Evolutionary conservation across 2,329 filamentous ascomycete species (phyloP), one percentile per base, ranked within the genome.

Genomic region (Meredithiella fracta): DNA sequence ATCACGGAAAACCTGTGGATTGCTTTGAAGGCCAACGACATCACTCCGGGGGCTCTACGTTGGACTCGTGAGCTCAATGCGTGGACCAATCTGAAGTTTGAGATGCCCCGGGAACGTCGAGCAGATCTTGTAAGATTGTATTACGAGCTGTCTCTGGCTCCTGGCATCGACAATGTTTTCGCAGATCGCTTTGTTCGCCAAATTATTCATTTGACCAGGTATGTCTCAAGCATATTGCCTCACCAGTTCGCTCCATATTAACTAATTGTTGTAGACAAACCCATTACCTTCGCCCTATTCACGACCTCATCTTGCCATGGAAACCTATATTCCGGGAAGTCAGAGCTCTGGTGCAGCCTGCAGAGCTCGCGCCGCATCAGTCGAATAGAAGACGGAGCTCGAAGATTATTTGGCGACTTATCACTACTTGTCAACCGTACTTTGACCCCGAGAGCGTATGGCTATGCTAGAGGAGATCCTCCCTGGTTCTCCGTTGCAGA

Each of bases 21-120:
- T 63, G 80, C 91, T 57, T 76, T 98, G 60, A 84, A 89, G 66
- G 85, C 92, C 2, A 89, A 95, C 61, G 92, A 98, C 69, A 97
- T 97, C 69, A 83, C 85, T 23, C 87, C 91, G 0, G 92, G 92
- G 34, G 92, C 91, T 26, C 76, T 95, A 59, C 91, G 98, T 69
- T 98, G 92, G 92, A 96, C 92, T 15, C 82, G 91, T 62, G 92
- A 98, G 77, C 82, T 98, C 51, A 82, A 90, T 65, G 87, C 85
- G 69, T 98, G 94, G 92, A 76, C 98, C 62, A 86, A 85, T 55
- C 80, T 98, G 69, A 98, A 98, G 74, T 98, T 98, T 66, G 91
- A 98, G 70, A 88, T 95, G 66, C 87, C 88, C 51, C 81, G 86
- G 63, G 83, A 85, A 66, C 82, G 90, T 62, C 79, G 94, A 58